phyloP scores from a whole-genome alignment of 352 stramenopile genomes.

The Globisporangium okanoganense region DNA sequence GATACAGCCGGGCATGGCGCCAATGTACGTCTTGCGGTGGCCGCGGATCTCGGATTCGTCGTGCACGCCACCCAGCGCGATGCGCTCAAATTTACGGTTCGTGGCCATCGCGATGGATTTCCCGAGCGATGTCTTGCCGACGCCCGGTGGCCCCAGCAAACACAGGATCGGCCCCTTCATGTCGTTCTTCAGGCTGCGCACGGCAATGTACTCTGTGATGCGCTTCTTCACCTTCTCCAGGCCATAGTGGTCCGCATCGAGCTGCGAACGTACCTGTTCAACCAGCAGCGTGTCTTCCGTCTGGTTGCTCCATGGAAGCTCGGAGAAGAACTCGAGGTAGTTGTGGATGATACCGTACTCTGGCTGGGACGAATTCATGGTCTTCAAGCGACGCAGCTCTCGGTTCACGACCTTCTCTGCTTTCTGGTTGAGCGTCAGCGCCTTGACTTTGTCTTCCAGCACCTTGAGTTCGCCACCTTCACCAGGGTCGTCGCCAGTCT shows the following conservation, averaged over 20 bases:
- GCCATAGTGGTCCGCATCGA: slow-evolving; percentile 79
- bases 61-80: slow-evolving; percentile 74
- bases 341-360: slow-evolving; percentile 80
- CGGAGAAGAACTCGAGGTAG: slow-evolving; percentile 78
- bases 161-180: slow-evolving; percentile 88
- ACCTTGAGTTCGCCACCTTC: slow-evolving; percentile 47
- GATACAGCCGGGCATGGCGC: slow-evolving; percentile 84
- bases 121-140: slow-evolving; percentile 82
- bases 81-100: slow-evolving; percentile 69
- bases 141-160: slow-evolving; percentile 78
- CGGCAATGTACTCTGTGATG: slow-evolving; percentile 85
- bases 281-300: slow-evolving; percentile 58
- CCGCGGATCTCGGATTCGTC: slow-evolving; percentile 85
- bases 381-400: slow-evolving; percentile 65
- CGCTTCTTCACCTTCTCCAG: slow-evolving; percentile 84
- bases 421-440: slow-evolving; percentile 45
- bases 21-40: slow-evolving; percentile 86
- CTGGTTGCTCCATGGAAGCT: slow-evolving; percentile 59
- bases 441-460: slow-evolving; percentile 55
- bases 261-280: slow-evolving; percentile 47
- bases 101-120: slow-evolving; percentile 77
- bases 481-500: slow-evolving; percentile 35
- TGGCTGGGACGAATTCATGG: slow-evolving; percentile 70
- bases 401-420: slow-evolving; percentile 56
- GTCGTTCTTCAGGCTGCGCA: slow-evolving; percentile 73